Conservation (phyloP, 106 monocot species). For the Dioscorea dumetorum region DNA sequence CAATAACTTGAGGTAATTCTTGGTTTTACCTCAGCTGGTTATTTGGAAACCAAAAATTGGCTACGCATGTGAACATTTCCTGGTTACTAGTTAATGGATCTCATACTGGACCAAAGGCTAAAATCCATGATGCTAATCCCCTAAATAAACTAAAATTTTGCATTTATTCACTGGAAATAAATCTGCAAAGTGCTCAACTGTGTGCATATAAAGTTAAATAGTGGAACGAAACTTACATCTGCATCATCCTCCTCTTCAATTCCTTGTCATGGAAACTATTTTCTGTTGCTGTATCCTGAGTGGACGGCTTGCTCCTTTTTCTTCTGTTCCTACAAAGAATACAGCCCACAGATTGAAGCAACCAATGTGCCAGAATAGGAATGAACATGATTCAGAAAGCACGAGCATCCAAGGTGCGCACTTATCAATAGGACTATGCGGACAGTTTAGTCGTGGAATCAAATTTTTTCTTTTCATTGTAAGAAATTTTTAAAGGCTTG, state of each 20-base stretch:
- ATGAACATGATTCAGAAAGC: neutral
- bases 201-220: neutral
- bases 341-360: neutral
- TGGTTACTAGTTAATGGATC: no score
- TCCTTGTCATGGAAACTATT: neutral
- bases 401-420: neutral
- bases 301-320: constrained; percentile 12
- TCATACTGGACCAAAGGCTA: no score
- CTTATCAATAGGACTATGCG: neutral
- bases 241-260: neutral
- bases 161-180: no score
- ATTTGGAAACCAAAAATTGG: no score
- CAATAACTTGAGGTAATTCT: no score
- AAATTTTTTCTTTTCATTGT: neutral
- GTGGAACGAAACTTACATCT: neutral
- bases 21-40: no score
- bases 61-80: no score
- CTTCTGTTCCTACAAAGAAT: constrained; percentile 18
- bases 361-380: neutral
- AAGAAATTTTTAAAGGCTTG: neutral
- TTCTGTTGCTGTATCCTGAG: neutral
- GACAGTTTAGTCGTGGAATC: neutral
- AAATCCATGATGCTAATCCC: no score
- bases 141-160: no score
- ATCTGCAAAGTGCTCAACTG: no score